Percentiles rank a stretch among this genome's conserved stretches.
phyloP scores from a whole-genome alignment of 257 asterid species.

The Solanum appendiculatum region DNA sequence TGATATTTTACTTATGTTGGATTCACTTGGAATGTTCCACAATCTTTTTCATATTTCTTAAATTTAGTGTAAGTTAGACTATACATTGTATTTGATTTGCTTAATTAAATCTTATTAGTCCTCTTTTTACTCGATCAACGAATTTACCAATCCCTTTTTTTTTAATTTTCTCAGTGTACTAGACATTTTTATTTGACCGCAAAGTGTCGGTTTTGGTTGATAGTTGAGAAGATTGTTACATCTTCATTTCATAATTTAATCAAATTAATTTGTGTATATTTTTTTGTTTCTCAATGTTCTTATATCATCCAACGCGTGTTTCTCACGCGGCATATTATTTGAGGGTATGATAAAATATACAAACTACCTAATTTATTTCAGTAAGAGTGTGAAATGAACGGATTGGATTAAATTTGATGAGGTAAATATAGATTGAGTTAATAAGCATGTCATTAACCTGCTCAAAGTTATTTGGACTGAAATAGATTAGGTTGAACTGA shows the following conservation, averaged over 20 bases:
- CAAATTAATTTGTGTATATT: background rate
- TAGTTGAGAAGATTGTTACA: background rate
- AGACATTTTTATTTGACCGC: background rate
- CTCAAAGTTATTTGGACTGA: too few relatives aligned
- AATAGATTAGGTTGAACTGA: background rate
- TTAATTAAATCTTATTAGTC: background rate
- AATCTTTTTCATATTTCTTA: too few relatives aligned
- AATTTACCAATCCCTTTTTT: background rate
- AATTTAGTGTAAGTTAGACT: too few relatives aligned
- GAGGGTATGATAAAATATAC: background rate
- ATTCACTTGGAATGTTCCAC: background rate
- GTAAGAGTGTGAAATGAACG: too few relatives aligned
- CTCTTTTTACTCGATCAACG: background rate
- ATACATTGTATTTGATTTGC: background rate
- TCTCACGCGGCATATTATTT: background rate
- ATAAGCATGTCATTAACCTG: too few relatives aligned
- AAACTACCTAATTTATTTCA: too few relatives aligned
- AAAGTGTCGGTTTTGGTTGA: slow-evolving; percentile 6
- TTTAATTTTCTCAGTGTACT: background rate
- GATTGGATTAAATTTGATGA: background rate
- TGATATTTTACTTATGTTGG: background rate
- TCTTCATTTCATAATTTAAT: background rate
- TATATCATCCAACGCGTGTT: background rate
- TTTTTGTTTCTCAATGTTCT: background rate
- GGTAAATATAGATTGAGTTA: too few relatives aligned